Base-by-base conservation (phyloP, 352 stramenopile species). In the Phytophthora parvispora region DNA sequence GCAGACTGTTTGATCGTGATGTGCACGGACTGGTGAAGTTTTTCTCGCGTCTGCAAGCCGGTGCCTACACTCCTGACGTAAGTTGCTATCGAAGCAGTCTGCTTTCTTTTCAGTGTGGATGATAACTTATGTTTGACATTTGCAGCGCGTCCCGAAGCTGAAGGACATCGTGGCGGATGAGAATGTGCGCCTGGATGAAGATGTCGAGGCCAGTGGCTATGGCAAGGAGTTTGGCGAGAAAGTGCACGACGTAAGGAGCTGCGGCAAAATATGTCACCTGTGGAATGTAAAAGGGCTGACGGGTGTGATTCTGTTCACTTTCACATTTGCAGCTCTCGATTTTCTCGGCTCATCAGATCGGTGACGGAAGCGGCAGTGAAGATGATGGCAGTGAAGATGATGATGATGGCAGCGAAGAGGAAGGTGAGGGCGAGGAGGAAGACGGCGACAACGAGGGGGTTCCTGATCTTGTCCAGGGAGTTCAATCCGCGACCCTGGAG, bases 21-120 rank as follows among this genome's bases (percentile, higher is more conserved):
- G 97, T 99, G 4, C 81, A 97, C 22, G 97, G 97, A n/a, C 77
- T 99, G 6, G 87, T 98, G 6, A 98, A 98, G 65, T 99, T 99
- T 75, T 99, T 99, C 58, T 97, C 90, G 27, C 81, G 89, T 34
- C 72, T 95, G 15, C 89, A 95, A 68, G 84, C 86, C 48, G 90
- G 87, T 32, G 84, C 90, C 20, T 97, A 95, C 73, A 86, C 80
- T 10, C 90, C 89, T 52, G 76, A 98, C 74, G 87, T 98, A 89
- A 74, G 92, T 92, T 60, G 40, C 15, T 3, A 48, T 12, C n/a
- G n/a, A 25, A 48, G 16, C 38, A 20, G 38, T 10, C 38, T 18
- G 24, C 16, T 18, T 47, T 25, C 66, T 71, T 24, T 69, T 67
- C 36, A 40, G 58, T 24, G 49, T 15, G 22, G 66, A 20, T 27